phyloP scores from a whole-genome alignment of 768 basidiomycete genomes.

The Galerina sulciceps region DNA sequence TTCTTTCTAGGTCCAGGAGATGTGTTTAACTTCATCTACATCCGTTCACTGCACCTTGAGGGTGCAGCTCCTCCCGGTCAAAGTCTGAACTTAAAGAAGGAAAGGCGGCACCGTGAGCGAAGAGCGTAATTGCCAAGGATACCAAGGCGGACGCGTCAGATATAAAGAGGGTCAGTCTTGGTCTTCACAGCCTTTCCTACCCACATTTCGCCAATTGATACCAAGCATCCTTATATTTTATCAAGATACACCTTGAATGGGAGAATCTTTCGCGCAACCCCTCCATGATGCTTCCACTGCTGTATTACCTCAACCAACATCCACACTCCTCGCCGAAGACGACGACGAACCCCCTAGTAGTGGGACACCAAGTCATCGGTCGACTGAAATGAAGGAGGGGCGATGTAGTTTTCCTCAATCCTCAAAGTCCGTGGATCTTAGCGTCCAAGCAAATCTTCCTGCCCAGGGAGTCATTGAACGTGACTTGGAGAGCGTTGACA shows the following conservation, averaged over 20 bases:
- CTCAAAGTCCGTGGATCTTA: not conserved
- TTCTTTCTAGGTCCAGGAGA: too few relatives aligned
- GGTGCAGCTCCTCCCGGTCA: too few relatives aligned
- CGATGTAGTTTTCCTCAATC: not conserved
- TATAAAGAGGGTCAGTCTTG: constrained; percentile 22
- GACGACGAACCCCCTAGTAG: constrained; percentile 50
- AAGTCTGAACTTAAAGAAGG: too few relatives aligned
- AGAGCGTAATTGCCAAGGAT: constrained; percentile 11
- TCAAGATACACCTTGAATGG: constrained; percentile 39
- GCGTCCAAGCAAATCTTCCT: constrained; percentile 16
- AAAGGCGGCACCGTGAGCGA: too few relatives aligned
- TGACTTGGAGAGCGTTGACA: constrained; percentile 26
- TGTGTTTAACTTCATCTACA: too few relatives aligned
- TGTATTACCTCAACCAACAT: constrained; percentile 36
- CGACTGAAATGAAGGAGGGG: constrained; percentile 33
- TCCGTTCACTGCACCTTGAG: too few relatives aligned
- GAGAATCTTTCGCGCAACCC: constrained; percentile 35
- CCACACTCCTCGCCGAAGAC: constrained; percentile 40
- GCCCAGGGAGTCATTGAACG: not conserved
- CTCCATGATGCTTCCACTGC: constrained; percentile 31
- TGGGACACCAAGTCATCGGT: constrained; percentile 31
- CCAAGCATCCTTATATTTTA: not conserved
- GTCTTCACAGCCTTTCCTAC: constrained; percentile 18
- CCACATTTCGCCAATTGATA: not conserved
- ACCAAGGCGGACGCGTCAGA: constrained; percentile 3